phyloP scores from a whole-genome alignment of 2,329 filamentous ascomycete species.

The Trichoderma oligosporum region DNA sequence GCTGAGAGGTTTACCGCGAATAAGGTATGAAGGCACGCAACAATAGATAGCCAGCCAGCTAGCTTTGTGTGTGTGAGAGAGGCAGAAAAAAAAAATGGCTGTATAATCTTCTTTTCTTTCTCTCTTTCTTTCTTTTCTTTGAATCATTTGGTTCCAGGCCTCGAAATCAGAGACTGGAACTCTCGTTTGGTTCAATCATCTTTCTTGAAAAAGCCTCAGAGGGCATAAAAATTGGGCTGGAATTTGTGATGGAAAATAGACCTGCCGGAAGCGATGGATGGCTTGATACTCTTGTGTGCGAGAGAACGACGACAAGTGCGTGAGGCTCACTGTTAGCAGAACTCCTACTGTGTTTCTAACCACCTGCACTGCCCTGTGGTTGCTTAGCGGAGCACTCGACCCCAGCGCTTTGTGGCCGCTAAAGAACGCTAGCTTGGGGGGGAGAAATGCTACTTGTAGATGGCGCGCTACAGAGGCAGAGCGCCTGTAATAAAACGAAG shows the following conservation, averaged over 20 bases:
- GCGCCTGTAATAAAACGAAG: not conserved
- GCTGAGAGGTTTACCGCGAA: too few species aligned
- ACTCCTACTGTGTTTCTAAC: not conserved
- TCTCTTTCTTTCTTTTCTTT: not conserved
- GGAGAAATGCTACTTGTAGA: too few species aligned
- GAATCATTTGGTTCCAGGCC: conserved; percentile 1
- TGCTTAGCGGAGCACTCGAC: conserved; percentile 1
- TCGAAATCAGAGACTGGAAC: not conserved
- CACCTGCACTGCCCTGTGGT: not conserved
- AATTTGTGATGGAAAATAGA: not conserved
- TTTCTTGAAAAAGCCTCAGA: conserved; percentile 1
- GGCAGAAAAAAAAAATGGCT: not conserved
- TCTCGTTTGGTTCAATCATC: not conserved
- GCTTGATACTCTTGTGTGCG: conserved; percentile 7
- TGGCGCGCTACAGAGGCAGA: too few species aligned
- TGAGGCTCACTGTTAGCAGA: not conserved
- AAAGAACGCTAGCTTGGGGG: not conserved
- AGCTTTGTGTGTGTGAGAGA: not conserved
- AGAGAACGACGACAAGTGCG: not conserved
- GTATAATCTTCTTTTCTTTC: not conserved
- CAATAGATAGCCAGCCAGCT: too few species aligned
- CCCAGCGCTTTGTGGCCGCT: conserved; percentile 1
- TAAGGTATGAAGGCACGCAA: too few species aligned
- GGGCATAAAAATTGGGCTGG: conserved; percentile 1
- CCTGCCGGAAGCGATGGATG: conserved; percentile 9